Conservation (phyloP, 208 protist species). For the Leishmania martiniquensis region DNA sequence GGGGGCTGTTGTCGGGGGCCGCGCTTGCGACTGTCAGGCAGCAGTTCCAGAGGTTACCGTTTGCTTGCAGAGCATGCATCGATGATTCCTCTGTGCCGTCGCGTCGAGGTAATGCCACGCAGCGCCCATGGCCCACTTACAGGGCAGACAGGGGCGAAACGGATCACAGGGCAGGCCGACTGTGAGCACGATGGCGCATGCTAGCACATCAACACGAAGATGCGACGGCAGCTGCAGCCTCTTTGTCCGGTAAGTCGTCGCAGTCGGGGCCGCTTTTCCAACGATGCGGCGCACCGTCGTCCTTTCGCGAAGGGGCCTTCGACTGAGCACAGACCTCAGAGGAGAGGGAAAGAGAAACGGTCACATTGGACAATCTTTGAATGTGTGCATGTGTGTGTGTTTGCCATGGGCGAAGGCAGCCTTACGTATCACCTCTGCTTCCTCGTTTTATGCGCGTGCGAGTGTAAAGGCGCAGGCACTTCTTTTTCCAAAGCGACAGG, state of each 20-base stretch:
- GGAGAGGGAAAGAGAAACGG: not conserved
- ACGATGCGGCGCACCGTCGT: not conserved
- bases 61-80: constrained; percentile 43
- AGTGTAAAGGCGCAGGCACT: not conserved
- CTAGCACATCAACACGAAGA: not conserved
- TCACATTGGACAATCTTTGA: not conserved
- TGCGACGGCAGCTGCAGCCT: not conserved
- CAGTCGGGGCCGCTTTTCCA: not conserved
- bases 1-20: not conserved
- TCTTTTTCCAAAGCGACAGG: not conserved
- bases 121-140: constrained; percentile 50
- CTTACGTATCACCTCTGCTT: not conserved
- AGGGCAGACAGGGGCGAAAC: constrained; percentile 44
- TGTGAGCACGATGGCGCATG: not conserved
- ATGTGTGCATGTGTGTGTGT: no score
- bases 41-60: not conserved
- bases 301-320: no score
- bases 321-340: not conserved
- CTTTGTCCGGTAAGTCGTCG: not conserved
- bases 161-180: constrained; percentile 14
- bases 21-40: not conserved
- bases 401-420: not conserved
- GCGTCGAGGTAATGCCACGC: constrained; percentile 49
- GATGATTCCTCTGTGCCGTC: constrained; percentile 31
- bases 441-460: not conserved